Evolutionary conservation across 306 rosid species (phyloP).

Genomic region (Erythrophleum fordii): DNA sequence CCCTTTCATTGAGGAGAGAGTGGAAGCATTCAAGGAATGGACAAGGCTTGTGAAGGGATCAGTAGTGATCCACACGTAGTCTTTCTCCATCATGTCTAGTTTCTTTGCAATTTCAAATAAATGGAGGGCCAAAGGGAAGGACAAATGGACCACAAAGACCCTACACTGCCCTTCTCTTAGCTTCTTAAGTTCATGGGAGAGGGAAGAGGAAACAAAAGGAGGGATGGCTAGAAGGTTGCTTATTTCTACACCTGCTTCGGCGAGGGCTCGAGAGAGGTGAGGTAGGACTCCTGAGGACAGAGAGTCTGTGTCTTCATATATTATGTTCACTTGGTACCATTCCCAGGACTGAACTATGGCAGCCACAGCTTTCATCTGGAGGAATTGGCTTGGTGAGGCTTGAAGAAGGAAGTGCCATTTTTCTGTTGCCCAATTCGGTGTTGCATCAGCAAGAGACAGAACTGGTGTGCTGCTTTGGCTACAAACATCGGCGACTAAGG

Average conservation of each 20-base stretch:
- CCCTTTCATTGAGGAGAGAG: slow-evolving; percentile 47
- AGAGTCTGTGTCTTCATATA: slow-evolving; percentile 48
- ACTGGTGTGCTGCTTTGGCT: slow-evolving; percentile 26
- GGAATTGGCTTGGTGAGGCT: slow-evolving; percentile 29
- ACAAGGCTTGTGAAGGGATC: slow-evolving; percentile 47
- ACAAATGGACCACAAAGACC: slow-evolving; percentile 54
- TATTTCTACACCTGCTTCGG: slow-evolving; percentile 35
- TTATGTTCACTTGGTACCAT: slow-evolving; percentile 44
- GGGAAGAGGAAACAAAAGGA: slow-evolving; percentile 36
- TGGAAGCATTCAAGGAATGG: slow-evolving; percentile 51
- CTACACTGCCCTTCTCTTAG: slow-evolving; percentile 40
- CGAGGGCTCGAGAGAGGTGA: slow-evolving; percentile 41
- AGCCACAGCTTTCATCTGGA: slow-evolving; percentile 50
- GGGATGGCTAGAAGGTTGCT: slow-evolving; percentile 39
- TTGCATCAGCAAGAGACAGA: slow-evolving; percentile 41
- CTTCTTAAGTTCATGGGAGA: slow-evolving; percentile 43
- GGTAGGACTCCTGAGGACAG: slow-evolving; percentile 36
- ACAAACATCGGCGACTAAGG: neutral
- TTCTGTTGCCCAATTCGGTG: slow-evolving; percentile 51
- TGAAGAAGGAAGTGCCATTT: slow-evolving; percentile 45
- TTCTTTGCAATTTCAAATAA: slow-evolving; percentile 45
- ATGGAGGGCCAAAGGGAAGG: slow-evolving; percentile 33
- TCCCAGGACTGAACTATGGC: slow-evolving; percentile 46
- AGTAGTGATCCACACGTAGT: slow-evolving; percentile 56
- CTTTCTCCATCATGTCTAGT: slow-evolving; percentile 51